These are phyloP conservation scores for Auriscalpium microsporum DNA, from an alignment of 768 basidiomycete genomes.

Conservation along the genomic window DNA sequence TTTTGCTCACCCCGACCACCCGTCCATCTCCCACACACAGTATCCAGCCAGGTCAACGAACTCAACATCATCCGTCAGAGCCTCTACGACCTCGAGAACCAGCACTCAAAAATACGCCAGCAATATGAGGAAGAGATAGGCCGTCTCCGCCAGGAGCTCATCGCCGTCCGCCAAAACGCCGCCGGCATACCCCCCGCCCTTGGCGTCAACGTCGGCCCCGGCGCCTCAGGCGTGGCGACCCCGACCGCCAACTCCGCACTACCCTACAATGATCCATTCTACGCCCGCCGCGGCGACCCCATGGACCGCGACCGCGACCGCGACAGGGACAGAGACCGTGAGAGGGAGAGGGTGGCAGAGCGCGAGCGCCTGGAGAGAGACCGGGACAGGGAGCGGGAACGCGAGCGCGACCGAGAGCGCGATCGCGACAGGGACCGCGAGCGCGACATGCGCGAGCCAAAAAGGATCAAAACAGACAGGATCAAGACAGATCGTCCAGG, in stretches of 20 bases:
- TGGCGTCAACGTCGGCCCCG: constrained; percentile 12
- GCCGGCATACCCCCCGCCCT: constrained; percentile 18
- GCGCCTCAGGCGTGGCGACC: constrained; percentile 14
- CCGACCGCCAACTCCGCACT: constrained; percentile 20
- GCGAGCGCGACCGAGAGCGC: constrained; percentile 20
- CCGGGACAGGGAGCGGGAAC: constrained; percentile 18
- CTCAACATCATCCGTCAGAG: constrained; percentile 83
- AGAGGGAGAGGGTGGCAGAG: constrained; percentile 19
- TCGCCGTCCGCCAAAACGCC: constrained; percentile 37
- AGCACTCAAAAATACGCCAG: constrained; percentile 78
- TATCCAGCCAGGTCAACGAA: constrained; percentile 80
- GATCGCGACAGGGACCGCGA: constrained; percentile 26
- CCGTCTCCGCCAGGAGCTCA: constrained; percentile 61
- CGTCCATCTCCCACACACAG: constrained; percentile 33
- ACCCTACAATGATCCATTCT: constrained; percentile 14
- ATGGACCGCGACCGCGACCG: constrained; percentile 29
- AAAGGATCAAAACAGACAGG: constrained; percentile 14
- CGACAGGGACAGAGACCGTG: constrained; percentile 31
- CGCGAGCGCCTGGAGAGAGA: constrained; percentile 13
- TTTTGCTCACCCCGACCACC: background rate
- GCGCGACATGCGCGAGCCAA: constrained; percentile 14
- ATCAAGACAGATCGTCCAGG: constrained; percentile 16
- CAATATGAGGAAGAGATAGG: constrained; percentile 82
- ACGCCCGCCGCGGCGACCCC: constrained; percentile 14
- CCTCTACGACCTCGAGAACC: constrained; percentile 85